Evolutionary conservation across 768 basidiomycete genomes (phyloP).

Genomic region (Coprinopsis marcescibilis): DNA sequence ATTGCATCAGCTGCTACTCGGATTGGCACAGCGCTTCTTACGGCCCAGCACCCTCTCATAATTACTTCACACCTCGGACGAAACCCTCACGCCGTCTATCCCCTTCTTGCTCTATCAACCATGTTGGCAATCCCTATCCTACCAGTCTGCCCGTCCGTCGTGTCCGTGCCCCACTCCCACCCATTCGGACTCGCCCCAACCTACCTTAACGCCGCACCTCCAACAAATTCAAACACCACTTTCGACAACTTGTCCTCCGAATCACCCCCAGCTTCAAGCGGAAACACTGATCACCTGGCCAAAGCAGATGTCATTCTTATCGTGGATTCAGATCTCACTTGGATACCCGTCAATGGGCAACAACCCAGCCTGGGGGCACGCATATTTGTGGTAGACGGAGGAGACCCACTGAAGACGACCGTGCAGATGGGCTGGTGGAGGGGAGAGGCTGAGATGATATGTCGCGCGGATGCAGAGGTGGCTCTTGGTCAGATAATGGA

Average conservation of each 20-base stretch:
- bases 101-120: constrained; percentile 43
- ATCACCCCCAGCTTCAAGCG: not conserved
- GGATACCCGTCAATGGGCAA: constrained; percentile 45
- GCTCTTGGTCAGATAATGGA: constrained; percentile 47
- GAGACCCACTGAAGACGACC: constrained; percentile 51
- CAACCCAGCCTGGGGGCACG: constrained; percentile 36
- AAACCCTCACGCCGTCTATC: constrained; percentile 38
- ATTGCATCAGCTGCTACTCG: constrained; percentile 24
- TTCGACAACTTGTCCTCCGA: not conserved
- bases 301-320: constrained; percentile 59
- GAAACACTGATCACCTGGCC: constrained; percentile 29
- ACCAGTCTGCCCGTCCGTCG: constrained; percentile 41
- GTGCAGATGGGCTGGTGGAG: constrained; percentile 41
- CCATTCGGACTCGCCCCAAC: constrained; percentile 48
- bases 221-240: constrained; percentile 31
- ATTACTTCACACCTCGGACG: constrained; percentile 61
- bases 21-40: constrained; percentile 45
- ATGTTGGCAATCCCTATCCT: constrained; percentile 52
- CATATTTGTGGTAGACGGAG: constrained; percentile 57
- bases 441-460: constrained; percentile 51
- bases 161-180: constrained; percentile 54
- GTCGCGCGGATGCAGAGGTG: constrained; percentile 47
- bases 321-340: constrained; percentile 62
- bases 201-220: constrained; percentile 38
- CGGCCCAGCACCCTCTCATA: constrained; percentile 52